Conservation (phyloP, 1,284 basidiomycete genomes). For the Pisolithus thermaeus region DNA sequence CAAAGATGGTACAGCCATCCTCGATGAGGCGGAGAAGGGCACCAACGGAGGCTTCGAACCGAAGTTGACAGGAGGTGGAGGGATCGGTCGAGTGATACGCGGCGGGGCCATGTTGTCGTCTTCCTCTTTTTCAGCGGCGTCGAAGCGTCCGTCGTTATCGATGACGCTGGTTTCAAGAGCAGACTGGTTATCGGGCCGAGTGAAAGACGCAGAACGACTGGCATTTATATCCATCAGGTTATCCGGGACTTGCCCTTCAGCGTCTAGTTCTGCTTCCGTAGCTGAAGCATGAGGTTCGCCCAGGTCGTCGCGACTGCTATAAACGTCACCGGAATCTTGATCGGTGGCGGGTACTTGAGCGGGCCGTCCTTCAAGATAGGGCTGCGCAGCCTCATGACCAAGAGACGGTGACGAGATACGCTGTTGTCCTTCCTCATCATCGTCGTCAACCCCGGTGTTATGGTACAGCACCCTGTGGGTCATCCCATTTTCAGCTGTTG, state of each 20-base stretch:
- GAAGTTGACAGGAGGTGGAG: slow-evolving; percentile 21
- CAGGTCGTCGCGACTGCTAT: not conserved
- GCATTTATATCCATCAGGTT: slow-evolving; percentile 1
- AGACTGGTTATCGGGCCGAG: too few species aligned
- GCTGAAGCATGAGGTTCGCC: not conserved
- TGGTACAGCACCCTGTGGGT: slow-evolving; percentile 4
- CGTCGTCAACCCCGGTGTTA: slow-evolving; percentile 7
- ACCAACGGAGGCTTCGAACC: slow-evolving; percentile 20
- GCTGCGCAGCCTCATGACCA: not conserved
- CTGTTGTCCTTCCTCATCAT: slow-evolving; percentile 1
- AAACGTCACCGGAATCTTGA: not conserved
- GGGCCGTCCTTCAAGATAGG: not conserved
- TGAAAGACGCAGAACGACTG: not conserved
- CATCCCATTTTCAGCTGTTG: slow-evolving; percentile 6
- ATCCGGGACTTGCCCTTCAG: not conserved
- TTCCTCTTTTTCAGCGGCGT: slow-evolving; percentile 1
- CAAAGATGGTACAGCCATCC: slow-evolving; percentile 11
- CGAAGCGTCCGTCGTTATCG: not conserved
- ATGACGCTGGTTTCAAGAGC: not conserved
- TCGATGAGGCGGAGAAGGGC: slow-evolving; percentile 12
- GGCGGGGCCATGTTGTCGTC: slow-evolving; percentile 28
- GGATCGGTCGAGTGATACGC: slow-evolving; percentile 27
- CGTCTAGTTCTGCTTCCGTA: not conserved
- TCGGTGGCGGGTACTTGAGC: too few species aligned
- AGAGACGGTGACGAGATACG: not conserved